Evolutionary conservation across 78 protist species (phyloP).

Genomic region (Tieghemostelium lacteum): DNA sequence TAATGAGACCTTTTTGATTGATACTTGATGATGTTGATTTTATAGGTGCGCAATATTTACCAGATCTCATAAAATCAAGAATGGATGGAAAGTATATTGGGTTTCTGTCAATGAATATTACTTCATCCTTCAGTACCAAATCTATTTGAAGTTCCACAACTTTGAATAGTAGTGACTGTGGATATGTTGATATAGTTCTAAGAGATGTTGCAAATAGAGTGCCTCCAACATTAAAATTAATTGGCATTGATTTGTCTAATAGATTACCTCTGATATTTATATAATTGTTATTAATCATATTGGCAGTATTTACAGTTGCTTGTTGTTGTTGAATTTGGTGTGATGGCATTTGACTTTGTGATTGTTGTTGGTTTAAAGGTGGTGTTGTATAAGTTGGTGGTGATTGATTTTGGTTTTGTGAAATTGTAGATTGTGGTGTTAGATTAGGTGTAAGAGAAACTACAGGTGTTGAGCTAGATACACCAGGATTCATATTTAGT

Average conservation of each 20-base stretch:
- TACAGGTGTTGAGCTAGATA: too few species aligned
- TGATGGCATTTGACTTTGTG: too few species aligned
- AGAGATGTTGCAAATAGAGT: constrained; percentile 47
- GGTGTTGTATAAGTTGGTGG: too few species aligned
- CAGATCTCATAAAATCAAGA: constrained; percentile 36
- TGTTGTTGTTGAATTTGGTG: too few species aligned
- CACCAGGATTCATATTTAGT: too few species aligned
- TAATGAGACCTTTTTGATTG: constrained; percentile 1
- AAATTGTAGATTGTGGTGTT: too few species aligned
- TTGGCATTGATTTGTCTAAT: constrained; percentile 36
- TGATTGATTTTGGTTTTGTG: too few species aligned
- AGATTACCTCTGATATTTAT: not conserved
- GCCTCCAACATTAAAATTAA: constrained; percentile 74
- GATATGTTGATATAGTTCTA: not conserved
- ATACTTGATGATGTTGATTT: not conserved
- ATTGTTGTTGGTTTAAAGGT: too few species aligned
- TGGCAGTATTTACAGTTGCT: too few species aligned
- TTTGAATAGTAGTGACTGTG: constrained; percentile 19
- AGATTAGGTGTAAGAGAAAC: too few species aligned
- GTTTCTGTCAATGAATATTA: constrained; percentile 55
- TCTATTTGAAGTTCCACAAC: constrained; percentile 60
- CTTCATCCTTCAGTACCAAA: constrained; percentile 25
- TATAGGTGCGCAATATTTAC: constrained; percentile 4
- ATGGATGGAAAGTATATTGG: constrained; percentile 36
- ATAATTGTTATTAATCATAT: too few species aligned